Conservation (phyloP, 106 monocot species). For the Gastrodia elata region DNA sequence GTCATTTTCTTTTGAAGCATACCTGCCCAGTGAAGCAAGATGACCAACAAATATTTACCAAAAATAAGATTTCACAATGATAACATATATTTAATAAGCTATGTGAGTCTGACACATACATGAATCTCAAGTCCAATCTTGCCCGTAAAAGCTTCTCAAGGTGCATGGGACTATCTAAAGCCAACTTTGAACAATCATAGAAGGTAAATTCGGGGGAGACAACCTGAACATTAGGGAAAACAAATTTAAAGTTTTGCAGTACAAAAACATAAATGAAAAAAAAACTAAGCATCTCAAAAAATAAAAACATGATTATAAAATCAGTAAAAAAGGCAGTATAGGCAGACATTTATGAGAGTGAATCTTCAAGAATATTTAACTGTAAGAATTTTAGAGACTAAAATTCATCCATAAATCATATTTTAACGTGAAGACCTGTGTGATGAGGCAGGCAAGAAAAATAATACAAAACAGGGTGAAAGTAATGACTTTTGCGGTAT, state of each 20-base stretch:
- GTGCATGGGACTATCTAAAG: constrained; percentile 53
- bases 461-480: no score
- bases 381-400: no score
- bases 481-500: no score
- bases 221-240: constrained; percentile 31
- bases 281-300: no score
- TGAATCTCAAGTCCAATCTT: constrained; percentile 89
- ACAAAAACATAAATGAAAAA: neutral
- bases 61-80: neutral
- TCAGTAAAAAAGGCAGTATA: no score
- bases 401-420: no score
- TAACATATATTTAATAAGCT: neutral
- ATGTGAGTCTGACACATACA: constrained; percentile 32
- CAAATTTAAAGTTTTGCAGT: neutral
- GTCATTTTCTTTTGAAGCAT: constrained; percentile 79
- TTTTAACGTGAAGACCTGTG: no score
- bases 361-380: no score
- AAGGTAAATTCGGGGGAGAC: constrained; percentile 92
- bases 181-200: constrained; percentile 76
- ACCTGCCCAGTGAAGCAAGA: constrained; percentile 41
- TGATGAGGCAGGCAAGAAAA: no score
- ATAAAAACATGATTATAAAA: no score
- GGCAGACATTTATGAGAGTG: no score
- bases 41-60: neutral
- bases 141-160: constrained; percentile 90